A percentile compares a stretch with the other conserved stretches of the same genome.
phyloP scores from a whole-genome alignment of 2,329 filamentous ascomycete genomes.

The Pestalotiopsis sp. region DNA sequence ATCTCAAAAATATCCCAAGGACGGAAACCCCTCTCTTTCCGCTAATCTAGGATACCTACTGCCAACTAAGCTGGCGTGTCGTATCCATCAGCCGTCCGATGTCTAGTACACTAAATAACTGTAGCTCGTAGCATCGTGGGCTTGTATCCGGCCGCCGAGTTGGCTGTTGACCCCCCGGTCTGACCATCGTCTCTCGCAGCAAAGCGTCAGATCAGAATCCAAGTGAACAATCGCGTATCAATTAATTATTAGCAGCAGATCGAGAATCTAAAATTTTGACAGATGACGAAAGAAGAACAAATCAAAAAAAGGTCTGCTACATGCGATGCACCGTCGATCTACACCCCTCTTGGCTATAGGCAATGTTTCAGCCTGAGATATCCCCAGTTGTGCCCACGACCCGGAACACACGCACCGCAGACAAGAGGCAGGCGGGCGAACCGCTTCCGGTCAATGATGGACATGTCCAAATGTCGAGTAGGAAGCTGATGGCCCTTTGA shows the following conservation, averaged over 20 bases:
- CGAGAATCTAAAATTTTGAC: no score
- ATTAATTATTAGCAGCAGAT: background rate
- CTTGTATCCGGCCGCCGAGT: background rate
- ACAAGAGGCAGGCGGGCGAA: background rate
- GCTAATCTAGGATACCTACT: background rate
- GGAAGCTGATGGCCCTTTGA: background rate
- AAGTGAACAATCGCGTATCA: background rate
- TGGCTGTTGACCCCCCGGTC: no score
- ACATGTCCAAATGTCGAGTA: background rate
- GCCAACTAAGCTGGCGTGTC: background rate
- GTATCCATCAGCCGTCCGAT: background rate
- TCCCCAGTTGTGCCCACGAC: background rate
- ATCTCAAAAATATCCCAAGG: background rate
- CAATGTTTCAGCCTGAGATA: constrained; percentile 8
- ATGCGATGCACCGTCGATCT: background rate
- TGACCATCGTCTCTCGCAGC: no score
- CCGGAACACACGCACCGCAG: background rate
- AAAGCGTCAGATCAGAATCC: background rate
- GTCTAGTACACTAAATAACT: no score
- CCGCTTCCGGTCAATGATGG: constrained; percentile 9
- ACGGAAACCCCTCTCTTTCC: background rate
- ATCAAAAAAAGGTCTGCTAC: background rate
- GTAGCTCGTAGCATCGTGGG: background rate
- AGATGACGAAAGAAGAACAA: background rate
- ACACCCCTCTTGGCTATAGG: background rate